Evolutionary conservation across 2,329 filamentous ascomycete genomes (phyloP).

Genomic region (Neofusicoccum ribis): DNA sequence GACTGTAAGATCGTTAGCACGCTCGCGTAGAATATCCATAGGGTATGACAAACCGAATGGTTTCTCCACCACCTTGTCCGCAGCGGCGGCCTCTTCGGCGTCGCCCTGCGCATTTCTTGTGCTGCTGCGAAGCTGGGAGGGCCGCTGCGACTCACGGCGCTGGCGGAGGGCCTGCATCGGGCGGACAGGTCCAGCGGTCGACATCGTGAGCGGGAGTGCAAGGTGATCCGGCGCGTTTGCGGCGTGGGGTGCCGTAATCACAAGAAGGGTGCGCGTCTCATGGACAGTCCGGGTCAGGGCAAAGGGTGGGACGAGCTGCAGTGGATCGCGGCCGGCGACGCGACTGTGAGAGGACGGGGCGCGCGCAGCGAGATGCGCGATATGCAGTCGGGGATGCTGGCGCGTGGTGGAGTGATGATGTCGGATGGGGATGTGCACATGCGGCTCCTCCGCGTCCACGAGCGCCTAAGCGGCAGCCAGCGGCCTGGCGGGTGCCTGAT

Average conservation of each 20-base stretch:
- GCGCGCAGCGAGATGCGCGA: not conserved
- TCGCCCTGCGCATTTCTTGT: conserved; percentile 25
- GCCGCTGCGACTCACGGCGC: conserved; percentile 46
- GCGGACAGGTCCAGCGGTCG: conserved; percentile 33
- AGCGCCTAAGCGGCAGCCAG: not conserved
- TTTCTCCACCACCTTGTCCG: conserved; percentile 30
- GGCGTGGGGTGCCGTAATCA: not conserved
- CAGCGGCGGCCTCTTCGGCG: conserved; percentile 31
- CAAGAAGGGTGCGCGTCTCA: not conserved
- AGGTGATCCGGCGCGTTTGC: not conserved
- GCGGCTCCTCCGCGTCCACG: not conserved
- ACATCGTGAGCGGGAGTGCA: conserved; percentile 7
- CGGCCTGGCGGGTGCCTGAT: not conserved
- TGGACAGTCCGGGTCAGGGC: not conserved
- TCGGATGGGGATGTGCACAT: not conserved
- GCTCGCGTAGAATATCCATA: not conserved
- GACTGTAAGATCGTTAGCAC: conserved; percentile 51
- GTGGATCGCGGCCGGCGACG: not conserved
- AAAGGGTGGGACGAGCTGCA: not conserved
- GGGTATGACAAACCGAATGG: conserved; percentile 31
- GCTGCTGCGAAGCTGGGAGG: conserved; percentile 26
- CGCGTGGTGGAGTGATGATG: conserved; percentile 4
- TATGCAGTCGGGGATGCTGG: not conserved
- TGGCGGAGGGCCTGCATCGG: conserved; percentile 45
- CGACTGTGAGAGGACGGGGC: not conserved